Evolutionary conservation across 768 basidiomycete genomes (phyloP), one percentile per base, ranked within the genome.

Genomic region (Galerina marginata): DNA sequence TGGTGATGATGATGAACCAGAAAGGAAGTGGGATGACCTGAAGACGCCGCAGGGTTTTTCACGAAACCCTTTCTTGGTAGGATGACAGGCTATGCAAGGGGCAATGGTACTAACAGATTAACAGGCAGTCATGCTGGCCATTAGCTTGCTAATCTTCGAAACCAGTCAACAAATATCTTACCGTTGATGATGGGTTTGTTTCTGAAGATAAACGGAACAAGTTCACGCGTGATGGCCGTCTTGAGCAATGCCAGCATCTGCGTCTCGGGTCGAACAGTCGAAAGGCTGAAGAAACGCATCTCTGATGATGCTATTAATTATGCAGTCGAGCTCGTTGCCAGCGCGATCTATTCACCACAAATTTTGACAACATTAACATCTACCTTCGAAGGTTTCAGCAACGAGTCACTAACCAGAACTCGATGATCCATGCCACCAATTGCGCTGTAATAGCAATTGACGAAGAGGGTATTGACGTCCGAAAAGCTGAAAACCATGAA

Each of bases 351-450:
- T 62, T 55, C 33, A 16, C 37, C 47, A 57, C 60, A 23, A 69
- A 71, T n/a, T 75, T 73, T 57, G 72, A 76, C 58, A 75, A 76
- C 58, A 73, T 75, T 67, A 75, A 75, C 47, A 65, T 75, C 44
- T 74, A 68, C 49, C 57, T 73, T 1, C 67, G 70, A 29, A 74
- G 74, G 61, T 67, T 57, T 16, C 64, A 74, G 49, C 73, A 75
- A 48, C 64, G 68, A 11, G 14, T 75, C n/a, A 66, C 65, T 6
- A 75, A 72, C 51, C 58, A 56, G n/a, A 71, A 75, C 54, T 16
- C 14, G 6, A 16, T 10, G 46, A 47, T 25, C 14, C 46, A 47
- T 25, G 20, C 46, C 9, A 47, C 46, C 12, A 47, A 47, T 25
- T 16, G 33, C 20, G 33, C 51, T 2, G 38, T 52, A 15, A 4